A percentile compares a stretch with the other conserved stretches of the same genome.
Evolutionary conservation across 202 grass and related monocot genomes (phyloP).

Genomic region (Thinopyrum obtusiflorum): DNA sequence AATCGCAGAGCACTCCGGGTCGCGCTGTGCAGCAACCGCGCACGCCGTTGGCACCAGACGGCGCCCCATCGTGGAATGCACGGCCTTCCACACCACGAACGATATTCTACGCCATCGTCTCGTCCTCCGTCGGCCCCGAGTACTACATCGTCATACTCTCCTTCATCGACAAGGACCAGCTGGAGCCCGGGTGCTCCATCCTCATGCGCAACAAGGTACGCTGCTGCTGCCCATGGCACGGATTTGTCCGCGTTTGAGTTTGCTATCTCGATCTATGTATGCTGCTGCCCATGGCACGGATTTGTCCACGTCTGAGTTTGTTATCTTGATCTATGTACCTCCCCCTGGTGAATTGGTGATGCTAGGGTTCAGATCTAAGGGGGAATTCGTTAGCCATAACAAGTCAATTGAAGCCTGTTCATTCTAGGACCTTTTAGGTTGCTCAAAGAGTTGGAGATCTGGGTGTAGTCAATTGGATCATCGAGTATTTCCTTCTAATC

Average conservation of each 20-base stretch:
- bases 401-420: background rate
- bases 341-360: background rate
- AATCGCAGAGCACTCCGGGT: too few species aligned
- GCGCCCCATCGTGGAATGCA: too few species aligned
- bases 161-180: constrained; percentile 96
- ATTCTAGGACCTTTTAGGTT: background rate
- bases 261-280: background rate
- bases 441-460: background rate
- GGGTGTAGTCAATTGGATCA: background rate
- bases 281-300: background rate
- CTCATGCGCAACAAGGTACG: constrained; percentile 94
- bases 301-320: background rate
- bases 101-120: constrained; percentile 27
- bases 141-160: constrained; percentile 94
- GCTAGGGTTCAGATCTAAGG: background rate
- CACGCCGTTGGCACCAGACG: too few species aligned
- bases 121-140: constrained; percentile 82
- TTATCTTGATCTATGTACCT: background rate
- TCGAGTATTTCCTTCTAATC: background rate
- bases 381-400: background rate
- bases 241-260: constrained; percentile 1
- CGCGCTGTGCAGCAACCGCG: too few species aligned
- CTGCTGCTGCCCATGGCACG: background rate
- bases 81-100: too few species aligned
- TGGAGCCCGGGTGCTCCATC: constrained; percentile 88